Evolutionary conservation across 306 rosid genomes (phyloP).

Genomic region (Cyclanthera cordifolia): DNA sequence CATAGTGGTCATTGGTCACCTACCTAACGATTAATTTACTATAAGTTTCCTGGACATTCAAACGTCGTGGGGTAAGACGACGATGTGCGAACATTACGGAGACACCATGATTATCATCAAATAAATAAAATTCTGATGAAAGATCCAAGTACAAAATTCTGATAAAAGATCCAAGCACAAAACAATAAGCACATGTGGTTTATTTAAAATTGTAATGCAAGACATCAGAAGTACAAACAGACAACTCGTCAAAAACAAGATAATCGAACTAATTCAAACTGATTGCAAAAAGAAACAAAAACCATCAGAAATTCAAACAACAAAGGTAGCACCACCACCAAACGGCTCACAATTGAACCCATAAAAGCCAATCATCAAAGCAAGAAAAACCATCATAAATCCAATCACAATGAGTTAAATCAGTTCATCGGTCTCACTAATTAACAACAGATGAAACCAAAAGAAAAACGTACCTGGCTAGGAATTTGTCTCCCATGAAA

Average conservation of each 20-base stretch:
- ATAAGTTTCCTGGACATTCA: no score
- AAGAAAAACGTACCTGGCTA: conserved; percentile 76
- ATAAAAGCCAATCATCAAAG: background rate
- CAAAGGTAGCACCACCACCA: background rate
- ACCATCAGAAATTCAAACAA: background rate
- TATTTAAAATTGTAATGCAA: background rate
- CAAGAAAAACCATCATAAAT: background rate
- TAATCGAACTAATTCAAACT: no score
- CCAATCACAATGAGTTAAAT: no score
- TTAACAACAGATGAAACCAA: background rate
- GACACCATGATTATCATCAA: no score
- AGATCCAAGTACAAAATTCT: no score
- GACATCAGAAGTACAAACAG: background rate
- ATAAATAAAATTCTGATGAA: no score
- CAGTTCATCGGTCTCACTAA: background rate
- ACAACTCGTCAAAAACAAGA: background rate
- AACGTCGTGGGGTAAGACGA: no score
- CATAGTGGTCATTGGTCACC: no score
- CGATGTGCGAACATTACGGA: no score
- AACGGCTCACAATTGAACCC: background rate
- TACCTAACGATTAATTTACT: no score
- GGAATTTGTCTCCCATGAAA: conserved; percentile 75
- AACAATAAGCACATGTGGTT: no score
- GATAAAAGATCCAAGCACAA: no score
- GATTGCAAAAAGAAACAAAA: background rate